Percentiles rank a stretch among this genome's conserved stretches.
phyloP scores from a whole-genome alignment of 208 protist species.

The Kentomonas sorsogonicus region DNA sequence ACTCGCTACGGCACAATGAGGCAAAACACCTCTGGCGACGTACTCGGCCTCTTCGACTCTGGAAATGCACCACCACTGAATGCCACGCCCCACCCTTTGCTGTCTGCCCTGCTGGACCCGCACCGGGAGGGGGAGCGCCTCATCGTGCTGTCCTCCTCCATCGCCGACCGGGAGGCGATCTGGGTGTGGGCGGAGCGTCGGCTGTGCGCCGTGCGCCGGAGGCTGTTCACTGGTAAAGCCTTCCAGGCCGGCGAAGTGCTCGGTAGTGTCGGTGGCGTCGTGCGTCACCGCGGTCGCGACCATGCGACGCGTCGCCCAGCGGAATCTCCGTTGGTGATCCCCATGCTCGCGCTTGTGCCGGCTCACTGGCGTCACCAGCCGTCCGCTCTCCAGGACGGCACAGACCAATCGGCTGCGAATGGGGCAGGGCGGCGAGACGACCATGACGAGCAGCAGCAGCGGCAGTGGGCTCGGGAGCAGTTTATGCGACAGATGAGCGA shows the following conservation, averaged over 20 bases:
- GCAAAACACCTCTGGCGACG: no score
- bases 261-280: conserved; percentile 61
- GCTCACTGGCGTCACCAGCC: conserved; percentile 16
- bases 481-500: conserved; percentile 37
- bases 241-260: conserved; percentile 74
- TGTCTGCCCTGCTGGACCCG: conserved; percentile 9
- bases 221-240: conserved; percentile 62
- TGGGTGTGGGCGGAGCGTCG: no score
- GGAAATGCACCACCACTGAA: no score
- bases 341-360: conserved; percentile 59
- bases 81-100: no score
- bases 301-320: conserved; percentile 55
- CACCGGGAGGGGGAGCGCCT: conserved; percentile 29
- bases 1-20: no score
- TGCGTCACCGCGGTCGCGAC: conserved; percentile 24
- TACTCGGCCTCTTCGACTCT: no score
- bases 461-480: no score
- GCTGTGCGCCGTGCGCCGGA: no score
- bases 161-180: no score
- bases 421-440: not conserved
- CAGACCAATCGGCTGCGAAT: not conserved
- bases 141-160: conserved; percentile 12
- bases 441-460: not conserved
- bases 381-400: no score
- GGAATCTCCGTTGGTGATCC: conserved; percentile 60